Evolutionary conservation across 2,329 filamentous ascomycete genomes (phyloP), one percentile per base, ranked within the genome.

Genomic region (Sporothrix brunneoviolacea): DNA sequence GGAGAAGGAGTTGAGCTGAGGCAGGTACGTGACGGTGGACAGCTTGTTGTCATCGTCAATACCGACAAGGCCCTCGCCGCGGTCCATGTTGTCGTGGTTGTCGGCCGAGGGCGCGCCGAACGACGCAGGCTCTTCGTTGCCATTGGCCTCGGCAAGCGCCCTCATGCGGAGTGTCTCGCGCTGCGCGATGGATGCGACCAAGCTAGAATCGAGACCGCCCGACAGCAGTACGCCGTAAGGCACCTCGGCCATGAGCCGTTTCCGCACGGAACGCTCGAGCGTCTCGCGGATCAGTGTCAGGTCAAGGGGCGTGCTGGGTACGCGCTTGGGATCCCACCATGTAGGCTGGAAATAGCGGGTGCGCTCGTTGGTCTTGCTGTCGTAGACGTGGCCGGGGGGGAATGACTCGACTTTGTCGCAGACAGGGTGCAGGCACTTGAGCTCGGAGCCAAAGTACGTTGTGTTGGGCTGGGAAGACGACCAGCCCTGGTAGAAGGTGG

Each of bases 231-330:
- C 93, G 69, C 93, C 93, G 67, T 96, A 98, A 15, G 93, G 93
- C 32, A 98, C 93, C 71, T 98, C 93, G 19, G 93, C 93, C 93
- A 98, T 98, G 67, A 98, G 77, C 59, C 93, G 85, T 75, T 98
- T 98, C 64, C 91, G 83, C 51, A 98, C 93, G 10, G 93, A 83
- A 69, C 83, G 87, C 76, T 97, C 93, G 54, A 98, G 77, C 1
- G 85, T 83, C 64, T 85, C 79, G 58, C 93, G 82, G 60, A 98
- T 78, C 48, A 81, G 66, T 75, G 86, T 94, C 66, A 90, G 83
- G 71, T 97, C 88, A 54, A 95, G 73, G 0, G 91, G 89, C 16
- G 77, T 84, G 48, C 83, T 76, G 15, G 93, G 93, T 35, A 95
- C 79, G 63, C 80, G 86, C 62, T 76, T 71, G 38, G 85, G 82